These are phyloP conservation scores for Globisporangium nunn DNA, from an alignment of 352 stramenopile genomes.

Conservation along the genomic window DNA sequence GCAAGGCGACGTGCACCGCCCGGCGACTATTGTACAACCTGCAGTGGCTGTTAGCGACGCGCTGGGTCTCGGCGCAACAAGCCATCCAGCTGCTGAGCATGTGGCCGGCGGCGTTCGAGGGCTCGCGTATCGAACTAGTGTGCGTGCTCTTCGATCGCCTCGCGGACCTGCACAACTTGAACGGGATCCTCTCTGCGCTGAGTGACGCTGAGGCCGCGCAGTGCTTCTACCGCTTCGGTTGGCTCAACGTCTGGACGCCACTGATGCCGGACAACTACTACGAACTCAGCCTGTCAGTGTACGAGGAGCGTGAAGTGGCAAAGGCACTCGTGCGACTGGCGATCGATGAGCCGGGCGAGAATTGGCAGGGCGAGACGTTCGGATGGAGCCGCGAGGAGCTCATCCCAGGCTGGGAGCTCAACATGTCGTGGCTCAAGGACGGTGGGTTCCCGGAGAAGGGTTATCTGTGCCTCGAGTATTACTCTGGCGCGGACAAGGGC, in stretches of 20 bases:
- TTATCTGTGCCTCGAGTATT: conserved; percentile 67
- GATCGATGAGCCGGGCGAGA: conserved; percentile 77
- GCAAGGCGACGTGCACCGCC: conserved; percentile 43
- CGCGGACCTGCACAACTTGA: conserved; percentile 66
- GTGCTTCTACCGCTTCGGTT: conserved; percentile 56
- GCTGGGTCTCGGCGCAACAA: conserved; percentile 64
- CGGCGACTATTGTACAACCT: conserved; percentile 59
- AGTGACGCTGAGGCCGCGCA: conserved; percentile 50
- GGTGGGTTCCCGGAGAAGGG: conserved; percentile 73
- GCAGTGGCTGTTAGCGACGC: conserved; percentile 61
- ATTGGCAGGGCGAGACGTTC: conserved; percentile 75
- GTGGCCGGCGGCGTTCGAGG: conserved; percentile 43
- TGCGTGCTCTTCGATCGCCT: conserved; percentile 66
- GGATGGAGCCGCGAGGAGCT: conserved; percentile 71
- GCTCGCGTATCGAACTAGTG: conserved; percentile 48
- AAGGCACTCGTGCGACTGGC: conserved; percentile 67
- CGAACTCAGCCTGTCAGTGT: conserved; percentile 53
- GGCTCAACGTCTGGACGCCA: conserved; percentile 66
- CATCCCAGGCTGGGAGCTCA: conserved; percentile 77
- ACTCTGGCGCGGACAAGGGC: conserved; percentile 66
- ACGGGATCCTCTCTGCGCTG: conserved; percentile 46
- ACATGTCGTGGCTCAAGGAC: conserved; percentile 76
- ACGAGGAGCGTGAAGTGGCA: conserved; percentile 68
- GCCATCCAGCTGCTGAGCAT: conserved; percentile 34
- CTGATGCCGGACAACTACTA: conserved; percentile 76